Percentiles rank a stretch among this genome's conserved stretches.
Evolutionary conservation across 2,329 filamentous ascomycete genomes (phyloP).

Genomic region (Mycosphaerella sp.): DNA sequence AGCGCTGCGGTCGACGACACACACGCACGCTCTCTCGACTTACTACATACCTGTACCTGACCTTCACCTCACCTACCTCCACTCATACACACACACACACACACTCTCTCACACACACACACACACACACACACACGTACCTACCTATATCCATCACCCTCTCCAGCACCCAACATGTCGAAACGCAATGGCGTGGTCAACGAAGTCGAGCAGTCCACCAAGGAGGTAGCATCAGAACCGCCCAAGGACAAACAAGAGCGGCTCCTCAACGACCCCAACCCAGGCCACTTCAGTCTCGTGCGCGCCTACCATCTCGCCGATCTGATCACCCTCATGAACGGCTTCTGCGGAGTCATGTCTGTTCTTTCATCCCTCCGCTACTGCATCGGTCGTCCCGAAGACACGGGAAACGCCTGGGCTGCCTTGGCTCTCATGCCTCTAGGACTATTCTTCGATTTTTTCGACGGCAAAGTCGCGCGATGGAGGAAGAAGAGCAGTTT

Average conservation of each 20-base stretch:
- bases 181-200: constrained; percentile 53
- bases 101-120: no score
- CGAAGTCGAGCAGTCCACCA: constrained; percentile 43
- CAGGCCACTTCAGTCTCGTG: constrained; percentile 61
- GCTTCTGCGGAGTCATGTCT: constrained; percentile 88
- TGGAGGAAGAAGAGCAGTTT: constrained; percentile 96
- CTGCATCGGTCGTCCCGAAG: constrained; percentile 59
- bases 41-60: background rate
- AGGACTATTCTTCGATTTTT: constrained; percentile 93
- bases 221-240: constrained; percentile 35
- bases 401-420: constrained; percentile 66
- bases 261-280: constrained; percentile 58
- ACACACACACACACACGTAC: no score
- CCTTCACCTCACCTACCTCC: background rate
- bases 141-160: background rate
- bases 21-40: background rate
- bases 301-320: constrained; percentile 68
- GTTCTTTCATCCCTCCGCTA: constrained; percentile 93
- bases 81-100: no score
- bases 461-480: constrained; percentile 92
- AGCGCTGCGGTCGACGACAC: background rate
- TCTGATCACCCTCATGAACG: constrained; percentile 76
- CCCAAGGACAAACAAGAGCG: constrained; percentile 68
- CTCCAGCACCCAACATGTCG: constrained; percentile 47
- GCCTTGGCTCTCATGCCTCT: constrained; percentile 86